Conservation (phyloP, 1,139 yeast species). For the Pneumocystis murina region DNA sequence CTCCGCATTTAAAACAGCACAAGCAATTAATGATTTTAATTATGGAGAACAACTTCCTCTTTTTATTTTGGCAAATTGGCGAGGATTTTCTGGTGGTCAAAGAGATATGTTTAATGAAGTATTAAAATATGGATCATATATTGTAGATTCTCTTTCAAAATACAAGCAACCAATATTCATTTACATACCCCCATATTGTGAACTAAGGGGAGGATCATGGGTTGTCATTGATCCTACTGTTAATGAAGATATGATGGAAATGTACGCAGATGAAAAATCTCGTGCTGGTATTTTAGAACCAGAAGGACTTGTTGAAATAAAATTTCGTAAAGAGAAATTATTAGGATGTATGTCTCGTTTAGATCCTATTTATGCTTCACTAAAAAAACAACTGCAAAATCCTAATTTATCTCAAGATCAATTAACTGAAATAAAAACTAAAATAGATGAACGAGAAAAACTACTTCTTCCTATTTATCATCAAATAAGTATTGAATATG, state of each 20-base stretch:
- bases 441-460: constrained; percentile 66
- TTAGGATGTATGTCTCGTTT: constrained; percentile 79
- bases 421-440: constrained; percentile 45
- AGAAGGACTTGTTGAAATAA: constrained; percentile 97
- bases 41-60: constrained; percentile 94
- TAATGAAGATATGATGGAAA: constrained; percentile 94
- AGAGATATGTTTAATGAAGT: constrained; percentile 98
- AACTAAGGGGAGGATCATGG: constrained; percentile 99
- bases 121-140: constrained; percentile 86
- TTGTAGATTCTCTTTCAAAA: constrained; percentile 91
- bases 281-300: constrained; percentile 98
- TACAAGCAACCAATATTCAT: constrained; percentile 94
- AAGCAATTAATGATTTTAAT: constrained; percentile 93
- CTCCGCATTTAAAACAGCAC: constrained; percentile 97
- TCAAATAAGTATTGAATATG: constrained; percentile 89
- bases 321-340: constrained; percentile 85
- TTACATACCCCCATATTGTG: constrained; percentile 95
- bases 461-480: constrained; percentile 71
- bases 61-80: constrained; percentile 97
- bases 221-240: constrained; percentile 98
- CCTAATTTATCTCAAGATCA: constrained; percentile 46
- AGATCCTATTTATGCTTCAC: constrained; percentile 56
- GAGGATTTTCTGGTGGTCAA: constrained; percentile 99
- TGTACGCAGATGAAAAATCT: constrained; percentile 95
- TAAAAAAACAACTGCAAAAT: constrained; percentile 29